Base-by-base conservation (phyloP, 805 yeast species). In the Starmerella floricola region DNA sequence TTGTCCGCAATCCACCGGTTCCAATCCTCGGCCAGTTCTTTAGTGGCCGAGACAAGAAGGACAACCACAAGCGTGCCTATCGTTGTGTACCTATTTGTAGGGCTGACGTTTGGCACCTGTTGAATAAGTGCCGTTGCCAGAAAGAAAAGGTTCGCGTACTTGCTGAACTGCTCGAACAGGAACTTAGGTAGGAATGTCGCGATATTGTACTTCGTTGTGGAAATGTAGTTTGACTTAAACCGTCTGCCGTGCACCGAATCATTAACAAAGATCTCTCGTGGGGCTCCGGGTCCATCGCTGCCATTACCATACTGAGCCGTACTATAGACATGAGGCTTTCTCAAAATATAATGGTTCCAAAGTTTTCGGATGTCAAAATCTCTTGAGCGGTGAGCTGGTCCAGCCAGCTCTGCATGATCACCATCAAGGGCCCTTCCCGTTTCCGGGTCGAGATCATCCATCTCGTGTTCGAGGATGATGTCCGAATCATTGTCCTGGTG, bases 21-120 rank as follows among this genome's bases (percentile, higher is more conserved):
- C 51, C 84, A 58, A 62, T 91, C 99, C 62, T 91, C 99, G 53
- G 79, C 69, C 15, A 81, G 69, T 61, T 91, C 99, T 56, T 93
- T 91, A 4, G 85, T 67, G 0, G 96, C 98, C 2, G 97, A 86
- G 1, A 91, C 96, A 18, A 79, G 55, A 44, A 91, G 67, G 26
- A 91, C 99, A 21, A 88, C 74, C 21, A 78, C 61, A 48, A 91
- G 69, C 0, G 99, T 93, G 36, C 94, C 93, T 34, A 91, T 82
- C 0, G 99, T 91, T 3, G 99, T 91, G 57, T 77, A 91, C 62
- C 96, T 66, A 63, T 91, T 91, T 0, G 97, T 91, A 11, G 99
- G 99, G 1, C 95, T 77, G 3, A 91, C 97, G 49, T 79, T 73
- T 3, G 99, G 99, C 11, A 91, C 97, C 61, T 91, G 99, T 65